A percentile compares a stretch with the other conserved stretches of the same genome.
These are phyloP conservation scores for Zanthoxylum bungeanum DNA, from an alignment of 345 rosid genomes.

Conservation along the genomic window DNA sequence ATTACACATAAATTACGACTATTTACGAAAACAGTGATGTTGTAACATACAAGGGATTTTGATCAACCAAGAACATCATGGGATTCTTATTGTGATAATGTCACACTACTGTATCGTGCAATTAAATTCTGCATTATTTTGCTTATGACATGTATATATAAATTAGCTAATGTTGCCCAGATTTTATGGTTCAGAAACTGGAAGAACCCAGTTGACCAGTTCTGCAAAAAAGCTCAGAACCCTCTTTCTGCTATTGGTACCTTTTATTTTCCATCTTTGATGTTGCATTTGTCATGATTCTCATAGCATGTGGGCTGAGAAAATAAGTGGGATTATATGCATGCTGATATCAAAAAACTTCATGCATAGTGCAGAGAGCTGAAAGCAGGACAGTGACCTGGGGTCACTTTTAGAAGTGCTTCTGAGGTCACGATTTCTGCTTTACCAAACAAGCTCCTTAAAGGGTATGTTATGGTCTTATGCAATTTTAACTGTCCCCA, in stretches of 20 bases:
- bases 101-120: not conserved
- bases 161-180: not conserved
- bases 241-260: not conserved
- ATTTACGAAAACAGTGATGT: too few relatives aligned
- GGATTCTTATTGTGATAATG: constrained; percentile 5
- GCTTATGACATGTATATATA: not conserved
- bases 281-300: not conserved
- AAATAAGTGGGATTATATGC: not conserved
- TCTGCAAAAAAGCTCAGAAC: not conserved
- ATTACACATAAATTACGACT: too few relatives aligned
- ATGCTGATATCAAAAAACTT: not conserved
- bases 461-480: not conserved
- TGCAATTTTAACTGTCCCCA: not conserved
- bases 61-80: not conserved
- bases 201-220: not conserved
- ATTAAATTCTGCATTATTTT: not conserved
- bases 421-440: not conserved
- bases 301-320: not conserved
- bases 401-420: not conserved
- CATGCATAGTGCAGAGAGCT: not conserved
- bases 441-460: not conserved
- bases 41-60: too few relatives aligned
- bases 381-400: not conserved
- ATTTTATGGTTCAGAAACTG: too few relatives aligned
- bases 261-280: not conserved